Conservation (phyloP, 768 basidiomycete species). For the Ephemerocybe angulata region DNA sequence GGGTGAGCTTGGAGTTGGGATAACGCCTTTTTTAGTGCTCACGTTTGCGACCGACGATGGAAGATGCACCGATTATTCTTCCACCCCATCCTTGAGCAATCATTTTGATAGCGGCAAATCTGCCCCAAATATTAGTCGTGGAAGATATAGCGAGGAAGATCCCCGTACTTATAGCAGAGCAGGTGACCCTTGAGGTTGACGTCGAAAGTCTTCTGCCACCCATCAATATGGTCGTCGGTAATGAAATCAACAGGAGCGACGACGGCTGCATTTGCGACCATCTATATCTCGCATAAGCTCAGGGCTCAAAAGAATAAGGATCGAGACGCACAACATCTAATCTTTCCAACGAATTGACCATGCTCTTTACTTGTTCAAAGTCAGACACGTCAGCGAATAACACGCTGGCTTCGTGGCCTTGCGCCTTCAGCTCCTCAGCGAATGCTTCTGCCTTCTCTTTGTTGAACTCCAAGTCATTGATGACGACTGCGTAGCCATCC, state of each 20-base stretch:
- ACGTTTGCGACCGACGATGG: slow-evolving; percentile 36
- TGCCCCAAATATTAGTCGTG: not conserved
- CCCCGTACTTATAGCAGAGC: slow-evolving; percentile 30
- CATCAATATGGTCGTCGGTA: slow-evolving; percentile 14
- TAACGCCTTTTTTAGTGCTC: not conserved
- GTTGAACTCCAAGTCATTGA: slow-evolving; percentile 28
- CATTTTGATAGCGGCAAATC: slow-evolving; percentile 33
- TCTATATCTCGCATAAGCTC: slow-evolving; percentile 16
- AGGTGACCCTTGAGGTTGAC: slow-evolving; percentile 32
- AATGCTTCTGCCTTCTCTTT: slow-evolving; percentile 8
- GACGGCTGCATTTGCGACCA: slow-evolving; percentile 32
- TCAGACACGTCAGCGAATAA: slow-evolving; percentile 30
- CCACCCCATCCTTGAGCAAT: slow-evolving; percentile 38
- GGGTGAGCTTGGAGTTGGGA: not conserved
- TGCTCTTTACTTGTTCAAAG: slow-evolving; percentile 33
- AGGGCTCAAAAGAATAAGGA: too few relatives aligned
- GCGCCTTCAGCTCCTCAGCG: slow-evolving; percentile 3
- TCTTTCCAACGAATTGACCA: slow-evolving; percentile 32
- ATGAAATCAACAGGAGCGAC: slow-evolving; percentile 5
- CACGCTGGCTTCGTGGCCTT: slow-evolving; percentile 19
- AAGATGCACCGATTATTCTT: slow-evolving; percentile 38
- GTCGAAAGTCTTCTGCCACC: slow-evolving; percentile 26
- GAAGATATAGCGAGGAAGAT: not conserved
- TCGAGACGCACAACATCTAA: slow-evolving; percentile 19
- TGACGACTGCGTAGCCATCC: slow-evolving; percentile 36